A percentile compares a stretch with the other conserved stretches of the same genome.
phyloP scores from a whole-genome alignment of 139 green algal species.

The Yamagishiella unicocca region DNA sequence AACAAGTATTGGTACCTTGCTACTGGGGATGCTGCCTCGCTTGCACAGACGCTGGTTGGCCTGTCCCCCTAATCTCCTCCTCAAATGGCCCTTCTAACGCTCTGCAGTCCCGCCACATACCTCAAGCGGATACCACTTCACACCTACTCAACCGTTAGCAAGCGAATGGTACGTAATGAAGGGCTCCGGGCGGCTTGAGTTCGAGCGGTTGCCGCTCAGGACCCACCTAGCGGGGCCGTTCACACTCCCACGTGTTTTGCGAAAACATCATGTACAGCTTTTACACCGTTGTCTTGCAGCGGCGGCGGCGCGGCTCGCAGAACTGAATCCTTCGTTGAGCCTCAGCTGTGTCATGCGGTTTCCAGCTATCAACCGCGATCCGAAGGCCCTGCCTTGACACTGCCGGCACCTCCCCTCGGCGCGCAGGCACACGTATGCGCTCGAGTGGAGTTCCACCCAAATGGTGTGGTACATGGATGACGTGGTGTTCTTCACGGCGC shows the following conservation, averaged over 20 bases:
- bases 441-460: constrained; percentile 52
- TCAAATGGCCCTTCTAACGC: too few species aligned
- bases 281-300: neutral
- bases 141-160: too few species aligned
- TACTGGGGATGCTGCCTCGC: neutral
- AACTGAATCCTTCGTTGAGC: neutral
- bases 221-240: too few species aligned
- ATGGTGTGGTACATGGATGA: constrained; percentile 61
- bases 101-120: too few species aligned
- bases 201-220: too few species aligned
- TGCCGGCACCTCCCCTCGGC: neutral
- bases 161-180: too few species aligned
- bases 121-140: too few species aligned
- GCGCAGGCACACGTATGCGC: constrained; percentile 49
- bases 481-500: neutral
- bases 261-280: too few species aligned
- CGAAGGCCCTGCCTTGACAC: neutral
- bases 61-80: neutral
- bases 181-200: too few species aligned
- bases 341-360: neutral
- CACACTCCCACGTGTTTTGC: too few species aligned
- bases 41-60: neutral
- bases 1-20: neutral
- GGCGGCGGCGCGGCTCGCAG: too few species aligned
- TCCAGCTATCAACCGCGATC: too few species aligned